Conservation (phyloP, 768 basidiomycete genomes). For the Mycena belliarum region DNA sequence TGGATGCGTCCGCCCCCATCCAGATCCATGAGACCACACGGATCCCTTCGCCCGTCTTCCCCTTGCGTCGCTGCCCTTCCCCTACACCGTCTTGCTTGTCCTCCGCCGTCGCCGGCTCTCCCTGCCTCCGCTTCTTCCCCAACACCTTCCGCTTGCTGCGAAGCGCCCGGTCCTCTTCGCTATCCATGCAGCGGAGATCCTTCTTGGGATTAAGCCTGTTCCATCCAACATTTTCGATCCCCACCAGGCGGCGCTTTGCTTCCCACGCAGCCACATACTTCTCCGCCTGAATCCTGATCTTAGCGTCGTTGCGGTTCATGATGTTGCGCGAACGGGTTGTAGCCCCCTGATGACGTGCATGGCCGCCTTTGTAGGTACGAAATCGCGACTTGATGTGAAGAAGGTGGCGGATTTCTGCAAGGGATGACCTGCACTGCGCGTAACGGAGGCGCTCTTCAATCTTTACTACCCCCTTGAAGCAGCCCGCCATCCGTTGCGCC, state of each 20-base stretch:
- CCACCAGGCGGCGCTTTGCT: background rate
- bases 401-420: background rate
- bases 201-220: background rate
- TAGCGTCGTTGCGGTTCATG: background rate
- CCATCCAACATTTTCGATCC: background rate
- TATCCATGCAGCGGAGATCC: conserved; percentile 2
- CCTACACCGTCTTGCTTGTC: background rate
- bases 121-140: background rate
- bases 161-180: background rate
- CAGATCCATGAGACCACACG: background rate
- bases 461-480: background rate
- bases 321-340: background rate
- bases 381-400: background rate
- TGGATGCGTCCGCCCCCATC: background rate
- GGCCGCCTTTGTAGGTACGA: background rate
- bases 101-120: background rate
- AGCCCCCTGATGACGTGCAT: background rate
- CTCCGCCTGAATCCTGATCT: background rate
- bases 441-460: conserved; percentile 2
- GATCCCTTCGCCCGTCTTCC: background rate
- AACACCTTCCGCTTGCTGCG: background rate
- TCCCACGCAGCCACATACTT: conserved; percentile 1
- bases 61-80: background rate
- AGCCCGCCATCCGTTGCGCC: background rate
- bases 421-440: background rate